These are phyloP conservation scores for Daldinia decipiens DNA, from an alignment of 495 filamentous ascomycete genomes.

Conservation along the genomic window DNA sequence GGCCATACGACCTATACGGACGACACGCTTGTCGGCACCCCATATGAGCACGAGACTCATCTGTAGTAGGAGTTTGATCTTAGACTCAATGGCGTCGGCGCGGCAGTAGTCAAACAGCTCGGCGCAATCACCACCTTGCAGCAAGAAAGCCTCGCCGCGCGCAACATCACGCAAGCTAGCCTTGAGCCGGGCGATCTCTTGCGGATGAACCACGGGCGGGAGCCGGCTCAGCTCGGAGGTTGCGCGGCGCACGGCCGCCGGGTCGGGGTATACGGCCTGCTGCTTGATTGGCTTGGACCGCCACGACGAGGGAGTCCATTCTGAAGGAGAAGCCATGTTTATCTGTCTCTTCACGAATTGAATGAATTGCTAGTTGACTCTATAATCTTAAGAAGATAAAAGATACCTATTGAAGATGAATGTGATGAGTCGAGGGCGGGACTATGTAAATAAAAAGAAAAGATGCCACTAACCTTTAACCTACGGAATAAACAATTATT, in stretches of 20 bases:
- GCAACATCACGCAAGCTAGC: slow-evolving; percentile 83
- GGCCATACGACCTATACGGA: slow-evolving; percentile 94
- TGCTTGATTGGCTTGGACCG: slow-evolving; percentile 91
- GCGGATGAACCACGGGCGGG: slow-evolving; percentile 89
- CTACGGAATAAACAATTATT: background rate
- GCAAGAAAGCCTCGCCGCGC: slow-evolving; percentile 88
- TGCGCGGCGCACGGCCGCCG: slow-evolving; percentile 68
- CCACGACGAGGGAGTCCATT: slow-evolving; percentile 79
- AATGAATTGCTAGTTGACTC: too few relatives aligned
- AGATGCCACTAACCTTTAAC: background rate
- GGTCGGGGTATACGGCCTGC: slow-evolving; percentile 81
- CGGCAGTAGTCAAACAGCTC: slow-evolving; percentile 98
- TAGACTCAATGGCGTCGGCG: slow-evolving; percentile 86
- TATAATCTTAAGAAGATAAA: too few relatives aligned
- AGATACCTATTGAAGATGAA: background rate
- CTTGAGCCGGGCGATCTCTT: slow-evolving; percentile 83
- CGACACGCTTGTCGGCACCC: slow-evolving; percentile 89
- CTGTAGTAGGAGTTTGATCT: slow-evolving; percentile 94
- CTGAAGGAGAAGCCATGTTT: slow-evolving; percentile 6
- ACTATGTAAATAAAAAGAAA: background rate
- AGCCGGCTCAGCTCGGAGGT: slow-evolving; percentile 76
- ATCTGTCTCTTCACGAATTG: background rate
- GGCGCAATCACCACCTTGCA: slow-evolving; percentile 97
- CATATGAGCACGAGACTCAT: slow-evolving; percentile 95
- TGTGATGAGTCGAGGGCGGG: background rate